phyloP scores from a whole-genome alignment of 768 basidiomycete species.

The Cystobasidium ongulense region DNA sequence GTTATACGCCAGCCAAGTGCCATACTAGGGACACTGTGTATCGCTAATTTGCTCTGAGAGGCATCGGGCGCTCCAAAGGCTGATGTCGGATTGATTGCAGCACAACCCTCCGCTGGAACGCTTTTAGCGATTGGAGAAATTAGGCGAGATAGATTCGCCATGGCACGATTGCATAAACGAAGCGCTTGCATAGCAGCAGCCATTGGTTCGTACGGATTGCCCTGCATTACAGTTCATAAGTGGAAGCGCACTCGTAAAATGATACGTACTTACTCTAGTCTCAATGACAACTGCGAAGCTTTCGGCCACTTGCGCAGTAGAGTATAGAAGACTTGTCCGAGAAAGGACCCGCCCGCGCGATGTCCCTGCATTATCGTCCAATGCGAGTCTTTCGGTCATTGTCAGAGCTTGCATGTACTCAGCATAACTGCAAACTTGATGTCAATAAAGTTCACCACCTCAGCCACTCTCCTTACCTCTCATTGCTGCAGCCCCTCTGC shows the following conservation, averaged over 20 bases:
- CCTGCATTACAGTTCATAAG: conserved; percentile 56
- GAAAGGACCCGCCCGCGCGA: conserved; percentile 56
- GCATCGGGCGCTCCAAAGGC: no score
- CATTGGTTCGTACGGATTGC: conserved; percentile 50
- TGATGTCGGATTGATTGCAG: no score
- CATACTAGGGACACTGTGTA: background rate
- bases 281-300: conserved; percentile 64
- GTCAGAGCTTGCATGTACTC: conserved; percentile 23
- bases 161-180: conserved; percentile 35
- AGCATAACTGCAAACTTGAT: background rate
- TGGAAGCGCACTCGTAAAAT: conserved; percentile 20
- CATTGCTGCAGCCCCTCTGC: conserved; percentile 53
- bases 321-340: conserved; percentile 57
- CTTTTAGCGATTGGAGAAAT: conserved; percentile 15
- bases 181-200: conserved; percentile 43
- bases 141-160: conserved; percentile 42
- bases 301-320: conserved; percentile 63
- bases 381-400: conserved; percentile 46
- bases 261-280: conserved; percentile 54
- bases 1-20: background rate
- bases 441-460: no score
- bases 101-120: no score
- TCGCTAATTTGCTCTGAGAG: background rate
- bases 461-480: conserved; percentile 54
- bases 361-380: conserved; percentile 51